phyloP scores from a whole-genome alignment of 495 filamentous ascomycete genomes.

The Achaetomiella virescens region DNA sequence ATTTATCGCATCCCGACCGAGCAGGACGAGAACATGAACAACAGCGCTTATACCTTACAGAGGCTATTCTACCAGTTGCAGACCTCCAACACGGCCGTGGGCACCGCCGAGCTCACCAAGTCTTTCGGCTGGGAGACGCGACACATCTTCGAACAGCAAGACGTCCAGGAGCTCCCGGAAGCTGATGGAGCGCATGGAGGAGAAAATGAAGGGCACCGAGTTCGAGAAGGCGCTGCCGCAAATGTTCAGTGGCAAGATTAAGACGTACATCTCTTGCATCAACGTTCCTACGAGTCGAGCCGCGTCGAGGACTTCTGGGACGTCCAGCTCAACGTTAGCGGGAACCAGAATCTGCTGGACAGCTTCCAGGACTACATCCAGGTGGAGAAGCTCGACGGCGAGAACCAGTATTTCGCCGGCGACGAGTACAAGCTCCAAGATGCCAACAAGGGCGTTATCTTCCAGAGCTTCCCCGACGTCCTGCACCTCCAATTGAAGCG shows the following conservation, averaged over 20 bases:
- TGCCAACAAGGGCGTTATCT: conserved; percentile 95
- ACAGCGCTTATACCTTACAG: conserved; percentile 92
- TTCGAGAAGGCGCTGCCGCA: conserved; percentile 87
- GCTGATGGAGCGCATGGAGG: conserved; percentile 92
- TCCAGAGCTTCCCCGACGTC: conserved; percentile 91
- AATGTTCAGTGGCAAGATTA: conserved; percentile 92
- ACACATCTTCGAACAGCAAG: conserved; percentile 98
- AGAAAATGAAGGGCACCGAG: conserved; percentile 94
- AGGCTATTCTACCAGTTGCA: conserved; percentile 92
- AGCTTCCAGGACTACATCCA: conserved; percentile 95
- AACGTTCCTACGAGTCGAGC: conserved; percentile 95
- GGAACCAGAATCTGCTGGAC: conserved; percentile 85
- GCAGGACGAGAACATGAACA: conserved; percentile 67
- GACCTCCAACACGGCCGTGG: conserved; percentile 70
- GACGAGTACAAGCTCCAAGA: conserved; percentile 89
- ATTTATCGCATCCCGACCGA: conserved; percentile 94
- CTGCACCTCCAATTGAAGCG: conserved; percentile 94
- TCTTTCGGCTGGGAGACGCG: conserved; percentile 98
- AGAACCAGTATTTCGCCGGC: conserved; percentile 94
- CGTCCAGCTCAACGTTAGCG: conserved; percentile 92
- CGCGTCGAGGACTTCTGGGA: conserved; percentile 98
- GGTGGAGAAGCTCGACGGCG: conserved; percentile 92
- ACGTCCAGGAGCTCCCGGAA: conserved; percentile 96
- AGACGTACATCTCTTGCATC: conserved; percentile 97
- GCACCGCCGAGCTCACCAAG: conserved; percentile 84